Evolutionary conservation across 306 rosid species (phyloP).

Genomic region (Vigna reflexopilosa): DNA sequence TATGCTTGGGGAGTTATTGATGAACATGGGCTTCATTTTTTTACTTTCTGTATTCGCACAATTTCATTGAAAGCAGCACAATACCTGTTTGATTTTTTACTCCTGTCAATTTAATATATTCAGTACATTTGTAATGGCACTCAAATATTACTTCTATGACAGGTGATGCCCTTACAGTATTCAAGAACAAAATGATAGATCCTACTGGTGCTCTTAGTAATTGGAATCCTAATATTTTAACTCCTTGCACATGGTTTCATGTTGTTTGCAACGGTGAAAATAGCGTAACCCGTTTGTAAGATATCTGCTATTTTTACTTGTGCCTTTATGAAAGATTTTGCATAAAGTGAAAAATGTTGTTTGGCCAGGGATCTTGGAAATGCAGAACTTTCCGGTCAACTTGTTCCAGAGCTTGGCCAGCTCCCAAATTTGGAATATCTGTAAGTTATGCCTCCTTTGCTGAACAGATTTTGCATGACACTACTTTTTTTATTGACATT

Average conservation of each 20-base stretch:
- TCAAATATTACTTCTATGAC: slow-evolving; percentile 22
- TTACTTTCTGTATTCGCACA: not conserved
- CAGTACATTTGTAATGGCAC: not conserved
- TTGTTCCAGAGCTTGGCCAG: slow-evolving; percentile 70
- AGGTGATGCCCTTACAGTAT: slow-evolving; percentile 72
- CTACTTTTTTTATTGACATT: slow-evolving; percentile 3
- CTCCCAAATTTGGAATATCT: slow-evolving; percentile 67
- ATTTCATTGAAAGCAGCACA: not conserved
- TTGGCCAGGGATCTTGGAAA: slow-evolving; percentile 76
- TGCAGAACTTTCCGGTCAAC: slow-evolving; percentile 66
- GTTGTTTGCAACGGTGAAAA: slow-evolving; percentile 61
- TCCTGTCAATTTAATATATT: not conserved
- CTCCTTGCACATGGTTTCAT: slow-evolving; percentile 86
- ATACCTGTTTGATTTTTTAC: slow-evolving; percentile 4
- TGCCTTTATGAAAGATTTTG: not conserved
- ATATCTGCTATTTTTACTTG: slow-evolving; percentile 24
- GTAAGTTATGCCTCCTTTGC: slow-evolving; percentile 54
- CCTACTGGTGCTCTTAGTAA: slow-evolving; percentile 60
- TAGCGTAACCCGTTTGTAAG: slow-evolving; percentile 77
- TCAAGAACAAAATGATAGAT: slow-evolving; percentile 59
- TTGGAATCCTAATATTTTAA: slow-evolving; percentile 73
- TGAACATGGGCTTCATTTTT: not conserved
- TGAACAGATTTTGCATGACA: not conserved
- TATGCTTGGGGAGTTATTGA: not conserved
- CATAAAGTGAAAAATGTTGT: not conserved